phyloP scores from a whole-genome alignment of 2,329 filamentous ascomycete genomes.

The Periconia sp. region DNA sequence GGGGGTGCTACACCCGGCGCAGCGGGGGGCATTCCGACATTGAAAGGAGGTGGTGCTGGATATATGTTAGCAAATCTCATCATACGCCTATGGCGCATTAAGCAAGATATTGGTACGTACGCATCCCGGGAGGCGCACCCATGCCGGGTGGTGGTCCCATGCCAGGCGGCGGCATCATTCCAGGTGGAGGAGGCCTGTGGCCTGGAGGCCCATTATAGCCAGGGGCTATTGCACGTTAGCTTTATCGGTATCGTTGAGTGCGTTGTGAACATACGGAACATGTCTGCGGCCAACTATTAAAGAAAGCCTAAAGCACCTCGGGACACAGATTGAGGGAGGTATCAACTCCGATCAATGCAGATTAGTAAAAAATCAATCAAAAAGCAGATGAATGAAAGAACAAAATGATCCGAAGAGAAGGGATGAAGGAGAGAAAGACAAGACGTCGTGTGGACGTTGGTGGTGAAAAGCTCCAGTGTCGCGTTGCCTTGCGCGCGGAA shows the following conservation, averaged over 20 bases:
- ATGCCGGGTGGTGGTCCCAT: conserved; percentile 80
- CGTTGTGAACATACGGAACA: too few species aligned
- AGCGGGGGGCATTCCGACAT: conserved; percentile 54
- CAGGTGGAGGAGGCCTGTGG: conserved; percentile 72
- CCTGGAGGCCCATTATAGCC: conserved; percentile 75
- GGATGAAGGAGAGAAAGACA: too few species aligned
- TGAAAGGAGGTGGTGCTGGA: conserved; percentile 74
- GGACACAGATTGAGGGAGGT: too few species aligned
- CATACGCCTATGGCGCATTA: background rate
- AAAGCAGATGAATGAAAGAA: too few species aligned
- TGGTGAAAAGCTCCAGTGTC: too few species aligned
- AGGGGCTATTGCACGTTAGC: conserved; percentile 45
- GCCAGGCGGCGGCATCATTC: conserved; percentile 68
- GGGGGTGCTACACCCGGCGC: conserved; percentile 78
- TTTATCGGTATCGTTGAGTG: background rate
- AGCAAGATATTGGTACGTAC: background rate
- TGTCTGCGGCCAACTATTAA: too few species aligned
- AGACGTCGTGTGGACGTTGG: too few species aligned
- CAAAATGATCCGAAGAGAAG: too few species aligned
- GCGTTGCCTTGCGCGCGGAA: too few species aligned
- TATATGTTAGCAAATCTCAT: background rate
- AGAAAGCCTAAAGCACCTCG: too few species aligned
- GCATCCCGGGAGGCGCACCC: conserved; percentile 58
- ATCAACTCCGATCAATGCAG: too few species aligned
- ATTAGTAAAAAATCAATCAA: too few species aligned